A percentile compares a stretch with the other conserved stretches of the same genome.
Conservation (phyloP, 371 early-diverging fungal genomes). For the Dichotomocladium elegans region DNA sequence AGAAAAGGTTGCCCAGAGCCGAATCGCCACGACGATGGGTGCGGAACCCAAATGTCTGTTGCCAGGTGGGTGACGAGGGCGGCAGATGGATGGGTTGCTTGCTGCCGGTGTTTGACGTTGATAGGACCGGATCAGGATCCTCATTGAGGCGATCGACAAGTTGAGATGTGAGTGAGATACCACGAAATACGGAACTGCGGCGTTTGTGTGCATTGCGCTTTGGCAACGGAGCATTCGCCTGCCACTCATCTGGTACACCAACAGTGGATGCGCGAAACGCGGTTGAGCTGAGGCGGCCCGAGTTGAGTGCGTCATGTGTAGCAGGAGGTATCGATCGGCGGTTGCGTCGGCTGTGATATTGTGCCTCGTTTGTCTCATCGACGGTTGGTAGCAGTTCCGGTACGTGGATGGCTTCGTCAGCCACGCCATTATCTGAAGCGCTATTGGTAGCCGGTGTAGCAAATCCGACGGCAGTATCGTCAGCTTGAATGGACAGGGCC, state of each 20-base stretch:
- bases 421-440: background rate
- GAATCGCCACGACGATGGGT: slow-evolving; percentile 17
- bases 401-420: slow-evolving; percentile 7
- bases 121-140: background rate
- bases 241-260: background rate
- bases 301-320: background rate
- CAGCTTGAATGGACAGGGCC: slow-evolving; percentile 6
- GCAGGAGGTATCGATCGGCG: slow-evolving; percentile 1
- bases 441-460: background rate
- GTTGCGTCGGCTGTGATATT: background rate
- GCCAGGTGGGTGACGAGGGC: slow-evolving; percentile 23
- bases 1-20: slow-evolving; percentile 18
- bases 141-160: slow-evolving; percentile 39
- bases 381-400: background rate
- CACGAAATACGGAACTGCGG: slow-evolving; percentile 42
- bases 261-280: background rate
- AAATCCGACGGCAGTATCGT: slow-evolving; percentile 2
- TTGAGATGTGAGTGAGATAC: slow-evolving; percentile 46
- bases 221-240: background rate
- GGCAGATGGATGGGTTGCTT: slow-evolving; percentile 16
- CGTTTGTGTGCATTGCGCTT: slow-evolving; percentile 13
- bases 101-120: background rate
- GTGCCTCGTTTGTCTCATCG: background rate
- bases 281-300: background rate
- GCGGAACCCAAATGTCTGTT: slow-evolving; percentile 5